Evolutionary conservation across 768 basidiomycete genomes (phyloP).

Genomic region (Suillus occidentalis): DNA sequence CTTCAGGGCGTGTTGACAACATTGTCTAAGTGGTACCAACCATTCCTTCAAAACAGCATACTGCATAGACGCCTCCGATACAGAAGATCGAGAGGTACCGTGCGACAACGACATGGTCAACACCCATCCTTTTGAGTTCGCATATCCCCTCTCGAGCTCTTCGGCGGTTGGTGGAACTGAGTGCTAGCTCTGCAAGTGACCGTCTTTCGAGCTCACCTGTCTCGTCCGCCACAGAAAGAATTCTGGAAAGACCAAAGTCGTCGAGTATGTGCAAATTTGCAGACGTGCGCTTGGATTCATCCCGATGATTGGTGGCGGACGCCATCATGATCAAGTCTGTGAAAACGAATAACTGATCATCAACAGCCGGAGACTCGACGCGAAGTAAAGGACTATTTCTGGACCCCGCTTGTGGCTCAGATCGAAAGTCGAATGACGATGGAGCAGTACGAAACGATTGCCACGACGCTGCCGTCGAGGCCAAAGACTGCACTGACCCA

Average conservation of each 20-base stretch:
- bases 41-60: conserved; percentile 29
- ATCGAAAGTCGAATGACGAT: conserved; percentile 28
- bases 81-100: background rate
- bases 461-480: conserved; percentile 21
- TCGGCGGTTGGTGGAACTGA: conserved; percentile 42
- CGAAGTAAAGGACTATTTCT: conserved; percentile 22
- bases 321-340: conserved; percentile 70
- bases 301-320: conserved; percentile 24
- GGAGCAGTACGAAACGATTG: conserved; percentile 29
- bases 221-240: conserved; percentile 49
- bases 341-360: conserved; percentile 54
- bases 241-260: conserved; percentile 43
- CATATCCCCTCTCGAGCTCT: conserved; percentile 39
- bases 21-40: conserved; percentile 54
- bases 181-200: background rate
- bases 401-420: conserved; percentile 1
- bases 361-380: conserved; percentile 25
- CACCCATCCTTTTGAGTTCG: conserved; percentile 33
- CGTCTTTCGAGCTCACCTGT: conserved; percentile 17
- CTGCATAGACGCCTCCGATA: background rate
- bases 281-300: conserved; percentile 24
- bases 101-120: conserved; percentile 37
- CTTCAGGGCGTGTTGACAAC: conserved; percentile 47
- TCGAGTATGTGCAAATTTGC: conserved; percentile 44
- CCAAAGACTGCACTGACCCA: conserved; percentile 34